Conservation (phyloP, 106 monocot genomes). For the Cymbidium sinense region DNA sequence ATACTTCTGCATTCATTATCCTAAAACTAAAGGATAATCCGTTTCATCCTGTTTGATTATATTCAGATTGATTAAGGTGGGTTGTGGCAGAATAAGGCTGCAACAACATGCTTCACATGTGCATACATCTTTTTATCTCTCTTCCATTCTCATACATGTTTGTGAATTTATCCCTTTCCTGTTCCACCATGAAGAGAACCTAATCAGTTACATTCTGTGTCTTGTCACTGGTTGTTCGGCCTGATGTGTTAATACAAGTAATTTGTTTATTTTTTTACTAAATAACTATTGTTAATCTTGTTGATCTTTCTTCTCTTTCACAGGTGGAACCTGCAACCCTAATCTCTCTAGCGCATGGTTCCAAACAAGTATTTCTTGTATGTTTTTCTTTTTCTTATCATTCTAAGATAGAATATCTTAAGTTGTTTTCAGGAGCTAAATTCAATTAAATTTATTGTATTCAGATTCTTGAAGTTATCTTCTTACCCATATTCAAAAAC, state of each 20-base stretch:
- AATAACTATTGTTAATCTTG: not conserved
- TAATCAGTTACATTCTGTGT: not conserved
- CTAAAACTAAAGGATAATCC: not conserved
- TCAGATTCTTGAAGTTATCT: not conserved
- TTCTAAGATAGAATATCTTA: not conserved
- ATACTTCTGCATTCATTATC: not conserved
- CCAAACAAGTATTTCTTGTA: slow-evolving; percentile 97
- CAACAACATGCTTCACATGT: not conserved
- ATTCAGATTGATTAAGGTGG: not conserved
- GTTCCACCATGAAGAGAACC: not conserved
- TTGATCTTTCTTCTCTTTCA: slow-evolving; percentile 1
- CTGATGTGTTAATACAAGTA: not conserved
- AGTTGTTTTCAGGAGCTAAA: not conserved
- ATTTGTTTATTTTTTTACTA: not conserved
- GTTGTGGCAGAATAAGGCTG: not conserved
- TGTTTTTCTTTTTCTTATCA: slow-evolving; percentile 7
- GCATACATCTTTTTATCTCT: not conserved
- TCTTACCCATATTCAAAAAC: not conserved
- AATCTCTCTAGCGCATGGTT: slow-evolving; percentile 88
- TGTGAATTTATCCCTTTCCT: not conserved
- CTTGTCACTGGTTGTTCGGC: not conserved
- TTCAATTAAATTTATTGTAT: not conserved
- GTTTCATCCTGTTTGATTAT: not conserved
- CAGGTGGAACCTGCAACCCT: slow-evolving; percentile 97
- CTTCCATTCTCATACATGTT: not conserved